Evolutionary conservation across 345 rosid species (phyloP), one percentile per base, ranked within the genome.

Genomic region (Camelina laxa): DNA sequence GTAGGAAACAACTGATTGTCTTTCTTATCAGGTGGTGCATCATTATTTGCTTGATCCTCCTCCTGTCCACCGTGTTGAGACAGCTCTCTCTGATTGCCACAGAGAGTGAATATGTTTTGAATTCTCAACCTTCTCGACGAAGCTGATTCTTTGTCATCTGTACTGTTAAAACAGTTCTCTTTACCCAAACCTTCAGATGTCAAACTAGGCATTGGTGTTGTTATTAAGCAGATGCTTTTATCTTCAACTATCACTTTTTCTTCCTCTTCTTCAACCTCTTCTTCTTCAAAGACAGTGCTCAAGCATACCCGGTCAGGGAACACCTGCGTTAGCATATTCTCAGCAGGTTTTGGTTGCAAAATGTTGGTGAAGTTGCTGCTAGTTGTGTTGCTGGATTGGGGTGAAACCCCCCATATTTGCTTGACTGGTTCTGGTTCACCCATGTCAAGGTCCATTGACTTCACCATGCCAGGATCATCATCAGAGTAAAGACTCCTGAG

Each of bases 361-460:
- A 80, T 63, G 50, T 16, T 78, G 22, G 70, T 58, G 35, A 80
- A 62, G 7, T 69, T 77, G 19, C 74, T 77, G 57, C 74, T 82
- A 27, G 67, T 61, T 44, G 73, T 60, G 79, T 51, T 68, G 70
- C 51, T 76, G 54, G 70, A 14, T 53, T 75, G 74, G 49, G 60
- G 15, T 60, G 79, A 60, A 75, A 42, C 58, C 36, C 49, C 65
- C 73, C 69, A 78, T 59, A 87, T 78, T 39, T 82, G 89, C 58
- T 80, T 86, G 33, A 69, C 48, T 53, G 72, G 76, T 61, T 93
- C 98, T 45, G 85, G 78, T 61, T 90, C 98, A 60, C 96, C 85
- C 93, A 82, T 91, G 84, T 92, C 99, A 70, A 95, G 77, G 49
- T 92, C 97, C 97, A 95, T 95, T n/a, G 99, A 95, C 79, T 90